Percentiles rank a stretch among this genome's conserved stretches.
Evolutionary conservation across 306 rosid genomes (phyloP).

Genomic region (Ochetophila trinervis): DNA sequence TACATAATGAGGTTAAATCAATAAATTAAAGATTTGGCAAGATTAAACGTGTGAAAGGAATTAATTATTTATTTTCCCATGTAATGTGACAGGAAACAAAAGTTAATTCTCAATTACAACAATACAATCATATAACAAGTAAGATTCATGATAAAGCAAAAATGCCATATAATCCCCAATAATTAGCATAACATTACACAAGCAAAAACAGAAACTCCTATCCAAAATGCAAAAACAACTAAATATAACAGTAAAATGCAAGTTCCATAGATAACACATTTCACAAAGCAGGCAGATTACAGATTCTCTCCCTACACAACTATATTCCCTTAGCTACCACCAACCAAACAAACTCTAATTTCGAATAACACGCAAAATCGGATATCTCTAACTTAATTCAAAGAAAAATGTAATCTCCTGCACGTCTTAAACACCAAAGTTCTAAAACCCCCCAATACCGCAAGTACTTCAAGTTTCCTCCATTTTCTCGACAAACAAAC

Average conservation of each 20-base stretch:
- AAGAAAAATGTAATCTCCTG: too few relatives aligned
- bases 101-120: background rate
- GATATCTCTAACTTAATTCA: background rate
- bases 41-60: background rate
- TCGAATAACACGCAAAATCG: background rate
- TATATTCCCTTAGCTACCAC: too few relatives aligned
- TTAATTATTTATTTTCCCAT: background rate
- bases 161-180: background rate
- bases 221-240: constrained; percentile 5
- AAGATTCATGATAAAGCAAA: background rate
- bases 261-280: constrained; percentile 5
- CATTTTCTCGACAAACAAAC: constrained; percentile 7
- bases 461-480: background rate
- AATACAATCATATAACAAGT: background rate
- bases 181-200: background rate
- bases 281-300: background rate
- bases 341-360: background rate
- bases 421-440: background rate
- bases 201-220: background rate
- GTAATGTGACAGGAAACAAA: background rate
- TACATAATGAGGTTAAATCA: background rate
- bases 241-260: constrained; percentile 18
- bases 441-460: background rate
- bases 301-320: background rate
- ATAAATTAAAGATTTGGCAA: background rate